These are phyloP conservation scores for Wickerhamiella bombiphila DNA, from an alignment of 805 yeast genomes.

Conservation along the genomic window DNA sequence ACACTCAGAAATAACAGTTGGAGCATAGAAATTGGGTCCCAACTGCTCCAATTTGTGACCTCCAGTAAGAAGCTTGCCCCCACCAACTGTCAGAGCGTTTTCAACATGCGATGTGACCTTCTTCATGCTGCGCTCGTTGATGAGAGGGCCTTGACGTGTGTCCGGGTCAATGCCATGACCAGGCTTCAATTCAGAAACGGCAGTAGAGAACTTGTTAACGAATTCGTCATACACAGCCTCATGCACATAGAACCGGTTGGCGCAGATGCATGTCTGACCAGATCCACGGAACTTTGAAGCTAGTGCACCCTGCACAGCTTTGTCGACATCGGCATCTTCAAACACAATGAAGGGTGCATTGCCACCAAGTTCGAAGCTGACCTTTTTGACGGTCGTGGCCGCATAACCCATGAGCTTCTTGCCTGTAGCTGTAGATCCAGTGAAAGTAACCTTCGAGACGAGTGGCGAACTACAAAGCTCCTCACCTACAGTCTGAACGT, in stretches of 20 bases:
- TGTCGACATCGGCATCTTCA: conserved; percentile 53
- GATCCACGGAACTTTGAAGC: conserved; percentile 58
- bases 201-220: conserved; percentile 32
- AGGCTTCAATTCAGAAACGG: conserved; percentile 32
- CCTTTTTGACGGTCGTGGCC: conserved; percentile 46
- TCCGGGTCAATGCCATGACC: conserved; percentile 48
- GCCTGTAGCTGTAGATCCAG: conserved; percentile 68
- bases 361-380: conserved; percentile 65
- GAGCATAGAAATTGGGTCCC: conserved; percentile 52
- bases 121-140: conserved; percentile 44
- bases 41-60: conserved; percentile 40
- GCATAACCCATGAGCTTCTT: conserved; percentile 50
- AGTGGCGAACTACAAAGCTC: conserved; percentile 39
- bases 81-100: conserved; percentile 50
- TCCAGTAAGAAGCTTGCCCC: conserved; percentile 46
- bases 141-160: conserved; percentile 67
- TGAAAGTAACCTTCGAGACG: conserved; percentile 58
- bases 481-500: conserved; percentile 33
- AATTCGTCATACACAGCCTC: conserved; percentile 50
- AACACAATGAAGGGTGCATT: conserved; percentile 68
- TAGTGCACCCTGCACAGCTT: conserved; percentile 52
- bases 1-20: conserved; percentile 52
- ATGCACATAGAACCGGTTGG: conserved; percentile 58
- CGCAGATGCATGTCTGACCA: conserved; percentile 76
- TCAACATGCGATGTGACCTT: conserved; percentile 49